phyloP scores from a whole-genome alignment of 2,329 filamentous ascomycete species.

The Diaporthe longicolla region DNA sequence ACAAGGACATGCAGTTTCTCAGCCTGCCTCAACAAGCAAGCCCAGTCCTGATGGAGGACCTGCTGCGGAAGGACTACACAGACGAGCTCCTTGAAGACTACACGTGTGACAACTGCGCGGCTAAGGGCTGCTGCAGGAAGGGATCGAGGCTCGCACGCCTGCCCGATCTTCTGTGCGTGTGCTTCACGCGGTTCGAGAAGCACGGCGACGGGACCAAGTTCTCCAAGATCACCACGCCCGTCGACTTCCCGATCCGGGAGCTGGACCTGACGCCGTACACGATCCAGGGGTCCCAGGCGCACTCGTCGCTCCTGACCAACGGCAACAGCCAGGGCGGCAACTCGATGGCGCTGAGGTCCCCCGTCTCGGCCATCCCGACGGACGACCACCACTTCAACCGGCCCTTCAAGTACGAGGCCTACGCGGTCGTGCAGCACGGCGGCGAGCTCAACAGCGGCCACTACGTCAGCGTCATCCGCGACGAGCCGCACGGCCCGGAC shows the following conservation, averaged over 20 bases:
- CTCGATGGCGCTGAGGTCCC: conserved; percentile 40
- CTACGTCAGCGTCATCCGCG: conserved; percentile 80
- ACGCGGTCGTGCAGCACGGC: conserved; percentile 88
- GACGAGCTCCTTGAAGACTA: conserved; percentile 78
- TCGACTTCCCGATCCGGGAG: conserved; percentile 83
- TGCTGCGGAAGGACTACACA: conserved; percentile 77
- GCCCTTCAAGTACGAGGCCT: conserved; percentile 86
- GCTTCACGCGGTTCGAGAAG: conserved; percentile 74
- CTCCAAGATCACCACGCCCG: conserved; percentile 78
- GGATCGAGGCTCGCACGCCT: conserved; percentile 82
- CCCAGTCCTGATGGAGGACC: conserved; percentile 66
- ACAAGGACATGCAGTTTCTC: conserved; percentile 69
- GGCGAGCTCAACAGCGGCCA: conserved; percentile 79
- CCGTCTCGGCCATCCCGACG: conserved; percentile 46
- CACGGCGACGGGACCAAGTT: conserved; percentile 46
- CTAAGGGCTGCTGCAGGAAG: conserved; percentile 76
- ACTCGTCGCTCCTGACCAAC: conserved; percentile 30
- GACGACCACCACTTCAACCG: conserved; percentile 59
- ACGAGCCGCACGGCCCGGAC: conserved; percentile 54
- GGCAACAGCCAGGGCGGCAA: conserved; percentile 29
- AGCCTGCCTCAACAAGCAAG: conserved; percentile 53
- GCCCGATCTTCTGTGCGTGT: conserved; percentile 83
- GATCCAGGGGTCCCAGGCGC: conserved; percentile 53
- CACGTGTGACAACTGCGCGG: conserved; percentile 82
- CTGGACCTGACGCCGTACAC: conserved; percentile 68